Conservation (phyloP, 2,329 filamentous ascomycete species). For the Penicillium sclerotiorum region DNA sequence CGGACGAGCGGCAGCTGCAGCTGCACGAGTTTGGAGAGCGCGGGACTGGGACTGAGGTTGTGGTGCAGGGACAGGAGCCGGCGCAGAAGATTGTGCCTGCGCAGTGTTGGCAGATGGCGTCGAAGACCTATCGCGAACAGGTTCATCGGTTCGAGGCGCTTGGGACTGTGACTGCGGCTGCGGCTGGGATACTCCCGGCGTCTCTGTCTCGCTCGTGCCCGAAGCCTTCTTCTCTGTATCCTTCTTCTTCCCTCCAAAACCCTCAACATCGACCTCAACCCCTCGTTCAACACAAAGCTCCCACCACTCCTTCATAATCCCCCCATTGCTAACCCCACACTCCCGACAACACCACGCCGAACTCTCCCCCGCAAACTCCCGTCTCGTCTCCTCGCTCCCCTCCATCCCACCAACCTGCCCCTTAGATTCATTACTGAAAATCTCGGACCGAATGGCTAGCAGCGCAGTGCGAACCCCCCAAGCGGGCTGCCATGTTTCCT, state of each 20-base stretch:
- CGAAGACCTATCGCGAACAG: too few relatives aligned
- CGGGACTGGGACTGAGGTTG: background rate
- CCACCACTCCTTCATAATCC: conserved; percentile 40
- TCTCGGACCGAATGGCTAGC: conserved; percentile 69
- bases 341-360: conserved; percentile 66
- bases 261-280: conserved; percentile 38
- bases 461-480: conserved; percentile 95
- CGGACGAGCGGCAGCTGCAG: background rate
- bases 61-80: background rate
- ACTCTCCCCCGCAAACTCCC: conserved; percentile 69
- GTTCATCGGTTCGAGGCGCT: too few relatives aligned
- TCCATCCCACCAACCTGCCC: conserved; percentile 92
- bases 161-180: background rate
- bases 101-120: too few relatives aligned
- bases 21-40: background rate
- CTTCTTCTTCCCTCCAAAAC: conserved; percentile 58
- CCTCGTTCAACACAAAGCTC: conserved; percentile 35
- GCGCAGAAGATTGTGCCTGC: background rate
- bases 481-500: conserved; percentile 97
- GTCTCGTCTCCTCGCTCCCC: conserved; percentile 67
- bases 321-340: conserved; percentile 63
- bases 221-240: background rate
- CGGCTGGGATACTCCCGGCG: background rate
- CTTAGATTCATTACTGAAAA: conserved; percentile 88
- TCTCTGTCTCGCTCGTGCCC: background rate